Conservation (phyloP, 257 asterid genomes). For the Penstemon barbatus region DNA sequence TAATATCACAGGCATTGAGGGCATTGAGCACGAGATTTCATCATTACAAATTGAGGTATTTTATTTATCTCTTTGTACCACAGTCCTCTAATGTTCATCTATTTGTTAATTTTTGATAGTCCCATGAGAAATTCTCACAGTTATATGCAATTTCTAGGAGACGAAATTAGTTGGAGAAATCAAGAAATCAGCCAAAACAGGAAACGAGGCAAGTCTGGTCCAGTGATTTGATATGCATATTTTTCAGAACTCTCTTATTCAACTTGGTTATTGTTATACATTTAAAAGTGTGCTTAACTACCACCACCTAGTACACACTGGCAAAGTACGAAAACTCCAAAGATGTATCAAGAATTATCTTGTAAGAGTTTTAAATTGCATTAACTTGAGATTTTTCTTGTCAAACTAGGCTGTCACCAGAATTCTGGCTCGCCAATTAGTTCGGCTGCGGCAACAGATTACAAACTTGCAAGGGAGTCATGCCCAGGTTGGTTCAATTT, state of each 20-base stretch:
- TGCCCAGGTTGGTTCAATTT: conserved; percentile 60
- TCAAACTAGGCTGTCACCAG: conserved; percentile 77
- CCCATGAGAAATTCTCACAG: conserved; percentile 23
- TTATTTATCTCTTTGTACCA: neutral
- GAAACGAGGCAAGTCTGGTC: conserved; percentile 75
- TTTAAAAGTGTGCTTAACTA: neutral
- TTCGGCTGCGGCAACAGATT: conserved; percentile 91
- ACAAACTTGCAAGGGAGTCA: conserved; percentile 95
- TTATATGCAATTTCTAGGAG: conserved; percentile 54
- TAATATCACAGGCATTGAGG: conserved; percentile 46
- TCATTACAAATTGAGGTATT: conserved; percentile 91
- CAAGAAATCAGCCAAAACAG: conserved; percentile 95
- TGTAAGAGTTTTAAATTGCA: neutral
- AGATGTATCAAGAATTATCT: neutral
- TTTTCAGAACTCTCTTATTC: neutral
- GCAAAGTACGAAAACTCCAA: neutral
- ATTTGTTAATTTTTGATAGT: conserved; percentile 4
- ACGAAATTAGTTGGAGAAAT: conserved; percentile 90
- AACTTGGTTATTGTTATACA: neutral
- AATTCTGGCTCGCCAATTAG: conserved; percentile 95
- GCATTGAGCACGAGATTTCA: conserved; percentile 75
- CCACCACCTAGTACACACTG: conserved; percentile 2
- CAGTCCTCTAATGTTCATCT: conserved; percentile 3
- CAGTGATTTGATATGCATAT: neutral
- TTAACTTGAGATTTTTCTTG: conserved; percentile 19